A percentile compares a stretch with the other conserved stretches of the same genome.
phyloP scores from a whole-genome alignment of 2,329 filamentous ascomycete genomes.

The Epichloe amarillans region DNA sequence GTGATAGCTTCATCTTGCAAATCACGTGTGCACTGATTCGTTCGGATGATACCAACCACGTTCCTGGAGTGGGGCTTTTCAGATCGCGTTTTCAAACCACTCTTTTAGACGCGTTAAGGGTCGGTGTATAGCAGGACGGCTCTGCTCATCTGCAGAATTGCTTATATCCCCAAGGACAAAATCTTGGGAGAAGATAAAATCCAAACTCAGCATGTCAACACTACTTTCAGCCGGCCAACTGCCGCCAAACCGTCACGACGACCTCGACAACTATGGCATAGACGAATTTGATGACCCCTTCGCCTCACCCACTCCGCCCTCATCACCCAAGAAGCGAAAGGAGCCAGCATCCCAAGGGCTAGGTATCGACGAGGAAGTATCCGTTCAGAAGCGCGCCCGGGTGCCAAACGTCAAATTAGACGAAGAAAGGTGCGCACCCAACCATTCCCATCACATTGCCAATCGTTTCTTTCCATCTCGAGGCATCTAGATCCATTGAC shows the following conservation, averaged over 20 bases:
- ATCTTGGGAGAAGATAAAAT: neutral
- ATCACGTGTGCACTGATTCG: constrained; percentile 4
- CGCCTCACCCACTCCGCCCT: constrained; percentile 29
- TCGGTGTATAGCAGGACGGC: too few relatives aligned
- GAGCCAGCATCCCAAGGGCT: constrained; percentile 37
- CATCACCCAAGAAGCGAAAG: constrained; percentile 33
- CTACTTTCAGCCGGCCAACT: constrained; percentile 9
- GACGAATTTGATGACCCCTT: constrained; percentile 40
- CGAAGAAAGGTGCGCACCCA: constrained; percentile 47
- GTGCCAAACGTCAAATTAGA: constrained; percentile 74
- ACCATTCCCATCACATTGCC: neutral
- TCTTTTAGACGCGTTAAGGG: neutral
- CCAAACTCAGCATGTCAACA: constrained; percentile 11
- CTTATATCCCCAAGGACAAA: too few relatives aligned
- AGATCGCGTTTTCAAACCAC: constrained; percentile 3
- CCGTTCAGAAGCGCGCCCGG: constrained; percentile 61
- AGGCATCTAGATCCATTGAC: neutral
- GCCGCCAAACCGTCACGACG: constrained; percentile 31
- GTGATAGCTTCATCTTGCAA: constrained; percentile 9
- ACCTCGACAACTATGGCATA: constrained; percentile 65
- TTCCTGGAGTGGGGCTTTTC: neutral
- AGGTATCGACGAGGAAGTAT: constrained; percentile 78
- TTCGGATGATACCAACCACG: neutral
- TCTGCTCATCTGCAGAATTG: too few relatives aligned
- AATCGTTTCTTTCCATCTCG: neutral